Base-by-base conservation (phyloP, 768 basidiomycete genomes). In the Scleroderma citrinum region DNA sequence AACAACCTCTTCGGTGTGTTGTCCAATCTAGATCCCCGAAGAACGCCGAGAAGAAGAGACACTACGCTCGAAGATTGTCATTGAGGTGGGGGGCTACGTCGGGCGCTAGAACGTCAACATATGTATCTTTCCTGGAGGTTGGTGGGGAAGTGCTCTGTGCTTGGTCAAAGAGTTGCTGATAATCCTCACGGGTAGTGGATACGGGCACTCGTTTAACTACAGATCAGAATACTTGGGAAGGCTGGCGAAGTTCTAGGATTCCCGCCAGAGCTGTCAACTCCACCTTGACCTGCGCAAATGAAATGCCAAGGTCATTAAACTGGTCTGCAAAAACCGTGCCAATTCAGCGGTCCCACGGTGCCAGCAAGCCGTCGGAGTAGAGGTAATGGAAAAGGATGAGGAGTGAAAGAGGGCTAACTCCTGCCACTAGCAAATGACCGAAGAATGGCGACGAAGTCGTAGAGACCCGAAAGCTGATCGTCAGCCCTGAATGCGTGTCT, bases 11-110 rank as follows among this genome's bases (percentile, higher is more conserved):
- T 24, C 92, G 75, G 32, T 74, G 71, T 20, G 47, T 59, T 12
- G 88, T 89, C 94, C 96, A 99, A 30, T 81, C 88, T 14, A 73
- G 69, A 56, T 92, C 83, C 36, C 81, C 81, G 63, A 95, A 92
- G 67, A 99, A 85, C 29, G 78, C 78, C 10, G 81, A 71, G 61
- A 99, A 97, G 58, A 96, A 86, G 2, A 78, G 76, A 20, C 87
- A 92, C 1, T 94, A 79, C 0, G 91, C 80, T 11, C 91, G 77
- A n/a, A 99, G 74, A 16, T 71, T 69, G 56, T 96, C 92, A 1
- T 73, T 74, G 7, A 97, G 70, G 35, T 76, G 70, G 7, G 98
- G 64, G 10, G 89, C 67, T 14, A 92, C 82, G 55, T 98, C 91
- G 1, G 82, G 76, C 1, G 69, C 58, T 14, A 80, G 59, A 1